Percentiles rank a stretch among this genome's conserved stretches.
Conservation (phyloP, 768 basidiomycete genomes). For the Termitomyces titanicus region DNA sequence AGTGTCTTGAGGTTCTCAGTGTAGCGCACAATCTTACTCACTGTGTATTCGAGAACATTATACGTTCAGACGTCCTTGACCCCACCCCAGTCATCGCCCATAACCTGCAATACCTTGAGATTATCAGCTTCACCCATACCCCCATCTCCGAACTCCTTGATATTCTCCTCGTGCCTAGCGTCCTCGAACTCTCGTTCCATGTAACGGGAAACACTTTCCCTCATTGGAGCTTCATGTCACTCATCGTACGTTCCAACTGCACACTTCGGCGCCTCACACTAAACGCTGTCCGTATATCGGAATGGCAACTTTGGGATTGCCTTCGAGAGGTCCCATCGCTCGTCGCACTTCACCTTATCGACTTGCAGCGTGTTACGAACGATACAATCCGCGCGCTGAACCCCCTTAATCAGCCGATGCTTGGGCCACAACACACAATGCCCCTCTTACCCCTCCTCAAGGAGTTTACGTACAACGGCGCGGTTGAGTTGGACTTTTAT, state of each 20-base stretch:
- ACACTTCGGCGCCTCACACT: constrained; percentile 12
- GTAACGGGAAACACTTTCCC: constrained; percentile 17
- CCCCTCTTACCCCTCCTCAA: constrained; percentile 7
- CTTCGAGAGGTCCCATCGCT: constrained; percentile 13
- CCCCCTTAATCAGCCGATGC: constrained; percentile 7
- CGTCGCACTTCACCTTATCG: constrained; percentile 7
- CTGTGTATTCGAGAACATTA: constrained; percentile 17
- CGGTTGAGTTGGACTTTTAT: constrained; percentile 4
- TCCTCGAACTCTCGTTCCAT: constrained; percentile 12
- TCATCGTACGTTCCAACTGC: constrained; percentile 14
- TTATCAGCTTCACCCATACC: constrained; percentile 14
- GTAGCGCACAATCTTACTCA: constrained; percentile 11
- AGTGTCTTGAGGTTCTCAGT: constrained; percentile 13
- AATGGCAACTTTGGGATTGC: constrained; percentile 17
- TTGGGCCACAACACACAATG: background rate
- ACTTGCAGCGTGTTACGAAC: constrained; percentile 13
- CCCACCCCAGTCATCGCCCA: constrained; percentile 12
- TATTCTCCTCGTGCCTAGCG: constrained; percentile 10
- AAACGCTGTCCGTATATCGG: constrained; percentile 13
- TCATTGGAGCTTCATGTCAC: constrained; percentile 18
- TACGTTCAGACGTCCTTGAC: constrained; percentile 16
- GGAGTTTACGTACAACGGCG: constrained; percentile 10
- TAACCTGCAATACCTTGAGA: constrained; percentile 12
- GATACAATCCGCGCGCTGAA: constrained; percentile 12
- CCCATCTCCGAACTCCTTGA: constrained; percentile 19